A percentile compares a stretch with the other conserved stretches of the same genome.
These are phyloP conservation scores for Dimocarpus longan DNA, from an alignment of 345 rosid genomes.

Conservation along the genomic window DNA sequence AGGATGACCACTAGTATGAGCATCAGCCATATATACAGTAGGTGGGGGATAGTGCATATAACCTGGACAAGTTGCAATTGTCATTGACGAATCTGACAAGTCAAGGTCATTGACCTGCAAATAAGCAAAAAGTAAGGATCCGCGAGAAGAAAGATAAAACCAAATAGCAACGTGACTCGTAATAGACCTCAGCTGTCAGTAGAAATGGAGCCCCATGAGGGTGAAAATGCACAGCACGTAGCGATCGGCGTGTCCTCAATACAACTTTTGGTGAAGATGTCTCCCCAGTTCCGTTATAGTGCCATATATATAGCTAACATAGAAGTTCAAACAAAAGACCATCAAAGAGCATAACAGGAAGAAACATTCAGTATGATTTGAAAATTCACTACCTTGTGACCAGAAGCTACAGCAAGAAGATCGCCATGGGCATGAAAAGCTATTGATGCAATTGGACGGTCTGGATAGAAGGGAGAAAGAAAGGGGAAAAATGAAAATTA, in stretches of 20 bases:
- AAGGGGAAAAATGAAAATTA: constrained; percentile 9
- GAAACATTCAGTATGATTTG: background rate
- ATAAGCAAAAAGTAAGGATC: constrained; percentile 33
- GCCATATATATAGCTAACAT: constrained; percentile 69
- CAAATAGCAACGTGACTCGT: constrained; percentile 19
- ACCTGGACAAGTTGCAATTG: constrained; percentile 67
- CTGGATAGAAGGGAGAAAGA: constrained; percentile 33
- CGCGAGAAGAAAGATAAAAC: constrained; percentile 21
- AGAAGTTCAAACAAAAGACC: constrained; percentile 22
- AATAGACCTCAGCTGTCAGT: constrained; percentile 73
- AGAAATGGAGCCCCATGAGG: constrained; percentile 74
- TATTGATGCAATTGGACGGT: constrained; percentile 79
- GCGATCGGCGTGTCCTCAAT: constrained; percentile 68
- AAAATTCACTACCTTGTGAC: constrained; percentile 61
- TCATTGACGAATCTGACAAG: constrained; percentile 67
- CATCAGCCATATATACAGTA: constrained; percentile 56
- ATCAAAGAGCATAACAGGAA: constrained; percentile 5
- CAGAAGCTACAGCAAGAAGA: constrained; percentile 75
- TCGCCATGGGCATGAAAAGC: constrained; percentile 85
- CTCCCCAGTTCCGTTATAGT: constrained; percentile 65
- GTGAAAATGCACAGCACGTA: constrained; percentile 81
- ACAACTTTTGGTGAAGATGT: constrained; percentile 59
- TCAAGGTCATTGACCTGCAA: constrained; percentile 84
- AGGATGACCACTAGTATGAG: constrained; percentile 46
- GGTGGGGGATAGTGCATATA: constrained; percentile 69